Conservation (phyloP, 257 asterid genomes). For the Anisodus acutangulus region DNA sequence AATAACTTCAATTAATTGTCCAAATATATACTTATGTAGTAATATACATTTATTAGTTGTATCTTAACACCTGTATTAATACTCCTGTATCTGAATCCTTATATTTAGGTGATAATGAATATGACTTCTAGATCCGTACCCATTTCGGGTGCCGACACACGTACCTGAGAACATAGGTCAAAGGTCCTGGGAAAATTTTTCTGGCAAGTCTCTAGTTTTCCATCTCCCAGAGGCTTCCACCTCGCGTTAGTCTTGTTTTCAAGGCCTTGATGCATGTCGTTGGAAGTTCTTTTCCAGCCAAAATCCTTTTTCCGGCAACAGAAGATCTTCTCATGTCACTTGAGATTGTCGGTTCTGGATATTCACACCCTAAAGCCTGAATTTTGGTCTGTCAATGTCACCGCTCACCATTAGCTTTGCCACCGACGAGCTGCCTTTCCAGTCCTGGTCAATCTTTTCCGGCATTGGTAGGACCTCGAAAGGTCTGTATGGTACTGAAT, state of each 20-base stretch:
- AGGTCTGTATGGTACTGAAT: neutral
- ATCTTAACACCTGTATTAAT: neutral
- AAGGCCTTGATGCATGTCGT: neutral
- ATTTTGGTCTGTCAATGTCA: neutral
- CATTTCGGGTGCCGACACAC: neutral
- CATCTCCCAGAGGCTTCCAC: neutral
- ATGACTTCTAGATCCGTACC: neutral
- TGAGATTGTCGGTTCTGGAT: neutral
- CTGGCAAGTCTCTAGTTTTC: neutral
- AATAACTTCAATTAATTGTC: neutral
- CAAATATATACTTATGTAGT: neutral
- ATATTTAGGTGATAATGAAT: neutral
- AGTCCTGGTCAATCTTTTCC: neutral
- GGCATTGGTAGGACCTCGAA: neutral
- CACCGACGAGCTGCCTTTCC: neutral
- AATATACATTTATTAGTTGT: neutral
- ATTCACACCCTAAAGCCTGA: neutral
- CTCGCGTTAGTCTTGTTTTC: neutral
- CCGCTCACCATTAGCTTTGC: neutral
- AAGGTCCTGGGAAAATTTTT: neutral
- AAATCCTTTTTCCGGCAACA: neutral
- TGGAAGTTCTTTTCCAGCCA: conserved; percentile 14
- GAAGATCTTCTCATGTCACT: conserved; percentile 5
- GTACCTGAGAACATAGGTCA: neutral
- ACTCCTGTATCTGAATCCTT: neutral